A percentile compares a stretch with the other conserved stretches of the same genome.
Conservation (phyloP, 2,329 filamentous ascomycete species). For the Colletotrichum sp. region DNA sequence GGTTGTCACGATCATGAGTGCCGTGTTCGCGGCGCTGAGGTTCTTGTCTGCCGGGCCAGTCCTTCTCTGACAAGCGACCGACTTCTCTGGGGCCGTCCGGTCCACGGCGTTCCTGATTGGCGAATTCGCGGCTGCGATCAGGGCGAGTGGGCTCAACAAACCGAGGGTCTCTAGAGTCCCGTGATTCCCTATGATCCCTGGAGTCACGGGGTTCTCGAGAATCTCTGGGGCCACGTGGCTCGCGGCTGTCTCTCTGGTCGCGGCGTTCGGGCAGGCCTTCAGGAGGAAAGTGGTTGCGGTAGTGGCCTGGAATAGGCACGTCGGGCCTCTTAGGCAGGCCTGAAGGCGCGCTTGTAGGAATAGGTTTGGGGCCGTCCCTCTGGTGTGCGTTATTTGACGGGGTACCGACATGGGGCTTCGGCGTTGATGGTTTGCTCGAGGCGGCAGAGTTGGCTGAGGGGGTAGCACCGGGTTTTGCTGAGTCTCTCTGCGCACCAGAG, state of each 20-base stretch:
- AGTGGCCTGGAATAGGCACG: constrained; percentile 56
- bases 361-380: constrained; percentile 37
- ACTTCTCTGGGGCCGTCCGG: constrained; percentile 41
- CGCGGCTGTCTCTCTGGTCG: constrained; percentile 34
- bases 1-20: constrained; percentile 43
- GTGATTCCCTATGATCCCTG: constrained; percentile 31
- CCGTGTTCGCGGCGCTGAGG: constrained; percentile 37
- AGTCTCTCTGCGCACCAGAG: constrained; percentile 25
- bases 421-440: constrained; percentile 31
- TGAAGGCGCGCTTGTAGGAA: constrained; percentile 30
- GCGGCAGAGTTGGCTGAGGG: constrained; percentile 11
- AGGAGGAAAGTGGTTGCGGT: constrained; percentile 47
- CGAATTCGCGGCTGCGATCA: constrained; percentile 46
- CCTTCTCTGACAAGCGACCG: constrained; percentile 42
- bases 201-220: constrained; percentile 13
- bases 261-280: constrained; percentile 25
- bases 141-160: constrained; percentile 45
- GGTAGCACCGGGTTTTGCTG: constrained; percentile 22
- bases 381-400: constrained; percentile 22
- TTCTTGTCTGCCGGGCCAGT: constrained; percentile 35
- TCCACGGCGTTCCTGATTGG: constrained; percentile 44
- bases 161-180: constrained; percentile 41
- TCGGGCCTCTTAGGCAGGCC: constrained; percentile 64
- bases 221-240: constrained; percentile 36
- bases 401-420: constrained; percentile 24